Evolutionary conservation across 345 rosid species (phyloP), one percentile per base, ranked within the genome.

Genomic region (Tarenaya hassleriana): DNA sequence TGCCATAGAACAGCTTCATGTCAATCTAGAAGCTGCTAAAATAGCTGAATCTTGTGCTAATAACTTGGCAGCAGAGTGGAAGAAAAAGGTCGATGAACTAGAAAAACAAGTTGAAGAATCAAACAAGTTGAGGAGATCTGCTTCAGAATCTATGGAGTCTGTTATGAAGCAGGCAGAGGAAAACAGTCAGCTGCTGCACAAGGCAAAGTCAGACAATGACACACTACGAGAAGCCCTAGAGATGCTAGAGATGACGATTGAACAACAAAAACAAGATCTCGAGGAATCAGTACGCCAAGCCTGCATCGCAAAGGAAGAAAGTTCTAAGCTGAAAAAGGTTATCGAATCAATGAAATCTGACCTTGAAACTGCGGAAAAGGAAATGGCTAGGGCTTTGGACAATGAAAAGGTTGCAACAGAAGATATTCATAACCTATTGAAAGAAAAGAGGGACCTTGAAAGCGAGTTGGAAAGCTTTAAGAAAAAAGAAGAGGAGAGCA

Each of bases 11-110:
- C 83, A 83, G 72, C 94, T 90, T 55, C 75, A 78, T 6, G 75
- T 86, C 60, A 90, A 90, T 34, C 65, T 90, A 47, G 95, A 83
- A 76, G 94, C 95, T 44, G 91, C 91, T 5, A 83, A 72, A 67
- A 81, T 78, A 76, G 90, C 94, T 10, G 95, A 86, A 67, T 86
- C 86, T 45, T 79, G 79, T 64, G 88, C 97, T 5, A 70, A 51
- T 37, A 81, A 52, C 64, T 68, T 77, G 21, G 75, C 72, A 10
- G 88, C 73, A 61, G 97, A 86, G 60, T 86, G 78, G 84, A 83
- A 78, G 55, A 52, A 52, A 57, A 77, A 54, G 75, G 78, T 71
- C 20, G 77, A 69, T 29, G 86, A 81, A 50, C 66, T 86, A 58
- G 90, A 86, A 65, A 75, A 67, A 72, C 69, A 67, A 47, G 55